Evolutionary conservation across 345 rosid species (phyloP).

Genomic region (Populus pruinosa): DNA sequence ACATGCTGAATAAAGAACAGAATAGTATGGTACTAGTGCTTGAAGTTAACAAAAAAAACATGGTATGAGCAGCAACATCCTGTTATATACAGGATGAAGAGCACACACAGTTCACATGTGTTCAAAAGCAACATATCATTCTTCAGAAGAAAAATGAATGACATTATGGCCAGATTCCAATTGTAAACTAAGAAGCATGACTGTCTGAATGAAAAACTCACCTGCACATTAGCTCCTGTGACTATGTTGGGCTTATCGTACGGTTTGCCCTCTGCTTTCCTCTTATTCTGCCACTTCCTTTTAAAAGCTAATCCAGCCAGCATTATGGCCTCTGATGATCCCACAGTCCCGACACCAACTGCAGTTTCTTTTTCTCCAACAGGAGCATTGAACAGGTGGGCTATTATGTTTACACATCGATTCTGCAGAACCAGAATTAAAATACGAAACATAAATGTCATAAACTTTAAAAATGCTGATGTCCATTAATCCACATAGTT

Average conservation of each 20-base stretch:
- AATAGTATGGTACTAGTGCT: too few relatives aligned
- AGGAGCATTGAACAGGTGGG: constrained; percentile 20
- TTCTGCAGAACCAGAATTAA: constrained; percentile 3
- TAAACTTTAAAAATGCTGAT: too few relatives aligned
- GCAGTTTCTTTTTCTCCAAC: constrained; percentile 16
- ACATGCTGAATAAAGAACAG: too few relatives aligned
- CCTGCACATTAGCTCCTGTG: constrained; percentile 20
- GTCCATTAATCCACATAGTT: not conserved
- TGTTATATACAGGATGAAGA: not conserved
- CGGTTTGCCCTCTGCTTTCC: not conserved
- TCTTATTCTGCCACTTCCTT: constrained; percentile 18
- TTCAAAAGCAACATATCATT: not conserved
- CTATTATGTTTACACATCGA: constrained; percentile 19
- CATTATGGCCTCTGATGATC: constrained; percentile 20
- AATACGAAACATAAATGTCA: too few relatives aligned
- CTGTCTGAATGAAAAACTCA: not conserved
- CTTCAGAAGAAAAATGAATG: not conserved
- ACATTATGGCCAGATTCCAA: not conserved
- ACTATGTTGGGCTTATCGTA: too few relatives aligned
- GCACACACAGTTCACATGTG: not conserved
- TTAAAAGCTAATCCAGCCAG: constrained; percentile 21
- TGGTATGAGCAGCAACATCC: not conserved
- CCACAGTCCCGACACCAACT: constrained; percentile 14
- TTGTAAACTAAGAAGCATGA: not conserved
- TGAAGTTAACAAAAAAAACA: too few relatives aligned